Evolutionary conservation across 441 rosid genomes (phyloP), one percentile per base, ranked within the genome.

Genomic region (Rhodomyrtus psidioides): DNA sequence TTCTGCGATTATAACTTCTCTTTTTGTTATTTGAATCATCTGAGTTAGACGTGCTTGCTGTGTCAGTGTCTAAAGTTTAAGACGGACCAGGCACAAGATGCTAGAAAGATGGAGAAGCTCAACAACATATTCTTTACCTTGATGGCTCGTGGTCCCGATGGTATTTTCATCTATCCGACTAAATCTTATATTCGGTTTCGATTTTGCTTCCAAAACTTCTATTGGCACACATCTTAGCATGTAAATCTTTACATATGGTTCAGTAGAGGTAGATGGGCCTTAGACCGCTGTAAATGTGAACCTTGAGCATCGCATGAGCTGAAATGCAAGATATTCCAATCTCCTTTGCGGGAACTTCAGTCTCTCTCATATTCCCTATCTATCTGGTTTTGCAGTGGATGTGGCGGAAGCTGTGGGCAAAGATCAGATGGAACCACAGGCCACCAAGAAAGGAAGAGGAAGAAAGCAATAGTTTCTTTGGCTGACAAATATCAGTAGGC

Each of bases 81-180:
- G 93, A 97, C 98, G 28, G 98, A 96, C 91, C 97, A 96, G 91
- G 98, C 97, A 85, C 98, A 97, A 89, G 98, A 95, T 83, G 99
- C 98, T 14, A 97, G 93, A 95, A 97, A 96, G 93, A 96, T 96
- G 99, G 99, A 96, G 93, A 97, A 96, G 90, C 91, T 97, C 84
- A 97, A 94, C 88, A 97, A 95, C 89, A 91, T 97, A 86, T 97
- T 97, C 87, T 96, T 97, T 89, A 91, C 96, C 65, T 87, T 96
- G 88, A 97, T 96, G 98, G 94, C 99, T 85, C 91, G 97, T 82
- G 98, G 99, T 82, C 99, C 97, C 54, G 94, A 96, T 86, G 99
- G 99, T 96, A 94, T 26, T 26, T 49, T 34, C 85, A 57, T 76
- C 74, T 83, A 84, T 49, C 74, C 9, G 60, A 24, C 57, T 39